Base-by-base conservation (phyloP, 805 yeast species). In the Yarrowia keelungensis region DNA sequence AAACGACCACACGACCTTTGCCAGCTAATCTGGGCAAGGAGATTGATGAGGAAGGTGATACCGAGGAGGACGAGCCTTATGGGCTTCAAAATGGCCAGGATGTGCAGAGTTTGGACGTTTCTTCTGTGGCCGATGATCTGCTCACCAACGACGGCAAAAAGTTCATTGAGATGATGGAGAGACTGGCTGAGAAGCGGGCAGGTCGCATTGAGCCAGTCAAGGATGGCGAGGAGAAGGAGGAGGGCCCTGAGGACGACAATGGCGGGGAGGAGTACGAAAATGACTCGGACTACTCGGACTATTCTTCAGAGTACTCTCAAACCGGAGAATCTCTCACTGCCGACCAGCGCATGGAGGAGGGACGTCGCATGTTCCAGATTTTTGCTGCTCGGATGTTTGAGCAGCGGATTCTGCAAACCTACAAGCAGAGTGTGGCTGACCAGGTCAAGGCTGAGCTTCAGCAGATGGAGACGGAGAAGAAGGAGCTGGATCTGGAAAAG, bases 381-480 rank as follows among this genome's bases (percentile, higher is more conserved):
- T 89, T 92, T 69, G 90, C 93, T 0, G 89, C 95, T 5, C 86
- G 91, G 67, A 82, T 91, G 75, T 84, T 93, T 73, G 91, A 90
- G 74, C 87, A 86, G 72, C 84, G 92, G 54, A 84, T 93, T 41
- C 81, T 90, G 74, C 86, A 84, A 39, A 91, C 97, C 0, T 92
- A 88, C 75, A 89, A 90, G 71, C 93, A 89, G 73, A 89, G 87
- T 71, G 85, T 89, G 59, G 93, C 97, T 12, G 91, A 89, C 70
- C 81, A 78, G 74, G 76, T 71, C 73, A 74, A 74, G 71, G 76
- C 79, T 39, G 65, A 59, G 26, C 73, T 80, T 58, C 74, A 73
- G 70, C 81, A 75, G 71, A 75, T 75, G 35, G 79, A 75, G 45
- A 79, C 74, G 62, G 78, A 75, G 70, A 72, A 69, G 53, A 71